Evolutionary conservation across 2,329 filamentous ascomycete species (phyloP).

Genomic region (Diaporthe ilicicola): DNA sequence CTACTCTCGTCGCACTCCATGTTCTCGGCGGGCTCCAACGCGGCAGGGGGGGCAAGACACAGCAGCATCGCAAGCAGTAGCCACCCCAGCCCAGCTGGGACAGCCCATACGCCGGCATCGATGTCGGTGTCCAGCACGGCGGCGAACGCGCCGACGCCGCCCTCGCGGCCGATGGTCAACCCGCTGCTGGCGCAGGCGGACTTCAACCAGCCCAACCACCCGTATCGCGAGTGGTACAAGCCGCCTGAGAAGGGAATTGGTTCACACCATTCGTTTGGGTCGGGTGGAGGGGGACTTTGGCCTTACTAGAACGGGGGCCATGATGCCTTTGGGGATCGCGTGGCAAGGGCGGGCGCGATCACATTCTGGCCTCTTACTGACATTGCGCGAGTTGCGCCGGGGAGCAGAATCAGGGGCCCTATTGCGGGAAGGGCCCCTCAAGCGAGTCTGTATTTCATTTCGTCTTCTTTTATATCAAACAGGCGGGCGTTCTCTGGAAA

Average conservation of each 20-base stretch:
- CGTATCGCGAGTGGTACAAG: constrained; percentile 83
- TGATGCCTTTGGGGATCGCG: background rate
- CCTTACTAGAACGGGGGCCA: constrained; percentile 4
- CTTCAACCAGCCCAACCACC: constrained; percentile 80
- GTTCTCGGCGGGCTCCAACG: background rate
- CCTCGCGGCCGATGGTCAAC: constrained; percentile 62
- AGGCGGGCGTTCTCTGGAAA: background rate
- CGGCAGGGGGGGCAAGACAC: background rate
- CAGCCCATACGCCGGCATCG: constrained; percentile 27
- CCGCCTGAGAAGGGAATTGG: constrained; percentile 61
- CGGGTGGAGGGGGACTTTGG: constrained; percentile 24
- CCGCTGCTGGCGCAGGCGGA: constrained; percentile 75
- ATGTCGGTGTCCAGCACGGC: constrained; percentile 24
- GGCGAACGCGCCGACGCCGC: constrained; percentile 37
- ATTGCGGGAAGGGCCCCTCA: background rate
- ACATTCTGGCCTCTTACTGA: background rate
- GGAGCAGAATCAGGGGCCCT: background rate
- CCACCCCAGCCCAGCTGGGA: constrained; percentile 29
- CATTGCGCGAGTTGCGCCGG: background rate
- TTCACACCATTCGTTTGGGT: constrained; percentile 36
- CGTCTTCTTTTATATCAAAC: background rate
- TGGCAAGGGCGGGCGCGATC: background rate
- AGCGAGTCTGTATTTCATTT: background rate
- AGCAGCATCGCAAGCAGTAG: constrained; percentile 24
- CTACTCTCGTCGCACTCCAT: constrained; percentile 15